Evolutionary conservation across 495 filamentous ascomycete genomes (phyloP), one percentile per base, ranked within the genome.

Genomic region (Achaetomiella virescens): DNA sequence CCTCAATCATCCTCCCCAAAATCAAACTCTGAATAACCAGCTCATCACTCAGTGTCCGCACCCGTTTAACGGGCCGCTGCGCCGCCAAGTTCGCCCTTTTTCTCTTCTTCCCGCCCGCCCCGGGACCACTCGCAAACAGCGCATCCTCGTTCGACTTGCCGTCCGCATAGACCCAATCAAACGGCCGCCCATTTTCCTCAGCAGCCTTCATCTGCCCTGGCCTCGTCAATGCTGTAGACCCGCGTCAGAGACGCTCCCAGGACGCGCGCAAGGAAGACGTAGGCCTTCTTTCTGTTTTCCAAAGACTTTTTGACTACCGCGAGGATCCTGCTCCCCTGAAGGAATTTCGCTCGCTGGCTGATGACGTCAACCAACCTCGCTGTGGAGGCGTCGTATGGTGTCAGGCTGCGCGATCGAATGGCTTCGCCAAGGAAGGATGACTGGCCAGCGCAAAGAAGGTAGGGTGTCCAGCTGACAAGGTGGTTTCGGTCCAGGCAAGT

Each of bases 1-100:
- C 80, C 49, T 90, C 86, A 60, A 88, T 77, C 58, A 96, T 62
- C 52, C 81, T 81, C 6, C 91, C 93, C 50, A 96, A 63, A 58
- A 98, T 97, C 57, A 97, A 72, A 67, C 91, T 97, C 75, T 98
- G 95, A 54, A 95, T 84, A 29, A 97, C 81, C 65, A 89, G 83
- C 66, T 97, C 91, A 72, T 95, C 89, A 31, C 85, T 86, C 42
- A 96, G 79, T 66, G 71, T 73, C 66, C 77, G 80, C 36, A 86
- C 72, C 61, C 68, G 77, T 60, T 79, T 78, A 49, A 61, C 64
- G 48, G 74, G 64, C 56, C 54, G 61, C 55, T 72, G 63, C 41
- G 60, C 60, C 24, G 37, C 46, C 17, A 22, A 24, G 41, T 61
- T 66, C 21, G 67, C 69, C 54, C 78, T 72, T 55, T 75, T 78